Base-by-base conservation (phyloP, 306 rosid species). In the Prunus dulcis region DNA sequence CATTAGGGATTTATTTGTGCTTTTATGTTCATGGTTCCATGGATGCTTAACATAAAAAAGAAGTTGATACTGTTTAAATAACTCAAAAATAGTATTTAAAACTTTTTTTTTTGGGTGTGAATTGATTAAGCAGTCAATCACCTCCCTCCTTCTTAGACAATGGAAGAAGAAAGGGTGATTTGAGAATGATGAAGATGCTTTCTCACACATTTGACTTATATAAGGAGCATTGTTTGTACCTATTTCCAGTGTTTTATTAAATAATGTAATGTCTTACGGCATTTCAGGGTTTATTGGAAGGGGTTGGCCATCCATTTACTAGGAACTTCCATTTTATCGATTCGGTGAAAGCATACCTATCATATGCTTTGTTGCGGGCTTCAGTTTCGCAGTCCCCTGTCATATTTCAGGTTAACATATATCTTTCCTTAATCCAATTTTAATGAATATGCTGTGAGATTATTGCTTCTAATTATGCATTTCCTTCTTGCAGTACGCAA, bases 271-370 rank as follows among this genome's bases (percentile, higher is more conserved):
- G 3, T 58, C 60, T 72, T 32, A 19, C 76, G 78, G 71, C 78
- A 56, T 84, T 71, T 73, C 90, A 96, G 99, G 98, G 99, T 79
- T 88, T 96, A 74, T 88, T 96, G 85, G 99, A 96, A 81, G 98
- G 99, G 69, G 99, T 96, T 78, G 91, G 93, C 74, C 96, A 96
- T 78, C 81, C 93, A 73, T 96, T 92, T 86, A 96, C 98, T 34
- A 91, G 92, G 84, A 89, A 93, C 86, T 93, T 93, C 81, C 97
- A 96, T 86, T 96, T 96, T 82, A 96, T 96, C 79, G 99, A 96
- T 79, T 93, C 99, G n/a, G 99, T 96, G 86, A 96, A 96, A 89
- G 99, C 99, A 52, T 96, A 91, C 86, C 97, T 96, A 81, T 96
- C 99, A 58, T 96, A 96, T 84, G 99, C 97, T 45, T 80, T 96